Evolutionary conservation across 306 rosid species (phyloP), one percentile per base, ranked within the genome.

Genomic region (Cicer judaicum): DNA sequence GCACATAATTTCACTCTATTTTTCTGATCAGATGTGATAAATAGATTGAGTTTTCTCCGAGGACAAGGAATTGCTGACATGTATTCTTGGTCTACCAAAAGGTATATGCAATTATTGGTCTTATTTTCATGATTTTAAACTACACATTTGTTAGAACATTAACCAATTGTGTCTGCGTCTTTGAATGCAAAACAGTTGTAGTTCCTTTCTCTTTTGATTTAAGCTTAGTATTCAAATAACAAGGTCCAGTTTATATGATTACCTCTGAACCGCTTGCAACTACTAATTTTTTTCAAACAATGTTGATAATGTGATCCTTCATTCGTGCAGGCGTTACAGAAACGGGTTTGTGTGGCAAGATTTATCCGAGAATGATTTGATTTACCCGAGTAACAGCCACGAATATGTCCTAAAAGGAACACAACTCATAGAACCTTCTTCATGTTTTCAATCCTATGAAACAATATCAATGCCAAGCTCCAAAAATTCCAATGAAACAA

Each of bases 281-380:
- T 78, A 76, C 9, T 52, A 67, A 77, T 5, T 13, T 43, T 69
- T 38, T 50, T 52, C 7, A 38, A 14, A 40, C 49, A 24, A 36
- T 10, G 15, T 1, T 68, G 47, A 18, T 72, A 12, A 72, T 57
- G 40, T 24, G 10, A 61, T 9, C 41, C n/a, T 40, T 55, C 6
- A 10, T 16, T 19, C 5, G 46, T 67, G 5, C 73, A 85, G 93
- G 85, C 83, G 80, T 56, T 85, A 83, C 83, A 82, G 70, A 41
- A 88, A 79, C n/a, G 89, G 96, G 57, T 88, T 61, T 68, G 93
- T 88, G 73, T 90, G 96, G 96, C 91, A 88, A 67, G 96, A 90
- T 77, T 79, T 90, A 54, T 41, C 85, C 0, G 91, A 90, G 50
- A 76, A 85, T 5, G 93, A 90, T 62, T 74, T 83, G 59, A 90